phyloP scores from a whole-genome alignment of 148 eudicot species.

The Polygonum maritimum region DNA sequence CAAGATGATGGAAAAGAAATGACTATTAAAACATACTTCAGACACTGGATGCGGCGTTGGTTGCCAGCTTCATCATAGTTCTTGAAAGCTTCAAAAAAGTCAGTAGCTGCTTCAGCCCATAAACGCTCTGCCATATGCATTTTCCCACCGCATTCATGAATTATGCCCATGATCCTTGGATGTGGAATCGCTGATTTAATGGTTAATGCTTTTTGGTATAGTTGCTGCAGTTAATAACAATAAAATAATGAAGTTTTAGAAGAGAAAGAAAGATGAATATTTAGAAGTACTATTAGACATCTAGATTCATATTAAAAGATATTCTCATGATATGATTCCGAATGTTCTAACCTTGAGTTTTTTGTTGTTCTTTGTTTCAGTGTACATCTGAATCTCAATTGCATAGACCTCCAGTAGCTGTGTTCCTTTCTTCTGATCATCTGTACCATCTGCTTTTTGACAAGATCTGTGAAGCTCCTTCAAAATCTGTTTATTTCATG shows the following conservation, averaged over 20 bases:
- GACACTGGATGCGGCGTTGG: constrained; percentile 82
- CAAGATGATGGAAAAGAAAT: not conserved
- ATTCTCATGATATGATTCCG: not conserved
- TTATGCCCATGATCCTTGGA: constrained; percentile 98
- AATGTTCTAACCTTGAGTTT: constrained; percentile 65
- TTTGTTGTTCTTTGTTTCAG: constrained; percentile 97
- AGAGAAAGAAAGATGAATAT: not conserved
- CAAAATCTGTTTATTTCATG: constrained; percentile 53
- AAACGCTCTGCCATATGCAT: constrained; percentile 99
- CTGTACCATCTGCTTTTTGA: constrained; percentile 89
- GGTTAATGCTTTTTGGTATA: constrained; percentile 86
- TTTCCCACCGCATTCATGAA: constrained; percentile 99
- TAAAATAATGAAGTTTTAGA: constrained; percentile 3
- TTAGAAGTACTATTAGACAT: not conserved
- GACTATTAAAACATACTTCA: constrained; percentile 49
- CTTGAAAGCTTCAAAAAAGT: constrained; percentile 97
- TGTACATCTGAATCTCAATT: constrained; percentile 96
- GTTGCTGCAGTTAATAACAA: constrained; percentile 51
- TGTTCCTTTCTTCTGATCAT: constrained; percentile 99
- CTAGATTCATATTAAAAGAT: not conserved
- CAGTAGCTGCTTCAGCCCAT: constrained; percentile 97
- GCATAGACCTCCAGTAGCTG: constrained; percentile 96
- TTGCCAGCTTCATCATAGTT: constrained; percentile 99
- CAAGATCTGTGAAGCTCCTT: constrained; percentile 98
- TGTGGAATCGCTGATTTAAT: constrained; percentile 98